Evolutionary conservation across 257 asterid genomes (phyloP), one percentile per base, ranked within the genome.

Genomic region (Petunia secreta): DNA sequence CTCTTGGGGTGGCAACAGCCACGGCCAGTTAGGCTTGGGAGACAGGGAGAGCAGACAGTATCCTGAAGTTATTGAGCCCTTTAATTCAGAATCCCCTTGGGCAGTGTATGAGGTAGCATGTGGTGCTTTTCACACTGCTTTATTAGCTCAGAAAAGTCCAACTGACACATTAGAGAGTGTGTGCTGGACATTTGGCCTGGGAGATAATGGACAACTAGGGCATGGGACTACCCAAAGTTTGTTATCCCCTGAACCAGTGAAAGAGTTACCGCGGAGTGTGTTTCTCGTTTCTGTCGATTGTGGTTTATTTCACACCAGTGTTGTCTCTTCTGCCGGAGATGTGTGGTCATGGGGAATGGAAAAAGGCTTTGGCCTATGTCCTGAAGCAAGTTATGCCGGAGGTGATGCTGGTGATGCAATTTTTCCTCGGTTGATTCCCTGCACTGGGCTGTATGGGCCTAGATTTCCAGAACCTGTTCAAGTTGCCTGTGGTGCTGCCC

Each of bases 291-390:
- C 98, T 4, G 85, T 95, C 60, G 94, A 87, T 81, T 95, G 98
- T 65, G 98, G 98, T 41, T 88, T 95, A 60, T 95, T 93, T 80
- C 97, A 93, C 86, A 91, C 98, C 37, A 91, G 98, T 40, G 88
- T 89, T 15, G 95, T 89, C 73, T 90, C 98, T 1, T 93, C 98
- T 57, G 89, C 87, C 40, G 98, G 98, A 38, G 94, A 93, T 53
- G 91, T 93, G 40, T 94, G 98, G 98, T 93, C 97, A 46, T 95
- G 98, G 98, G 98, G 98, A 67, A 95, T 95, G 98, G 97, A 91
- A 87, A 91, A 89, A 83, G 98, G 98, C 75, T 91, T 93, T 38
- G 98, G 98, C 59, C 81, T 95, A 63, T 93, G 97, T 78, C 98
- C 98, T 7, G 97, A 91, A 82, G 92, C 97, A 77, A 88, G 92